Conservation (phyloP, 192 early-diverging fungal genomes). For the Blastocladiella britannica region DNA sequence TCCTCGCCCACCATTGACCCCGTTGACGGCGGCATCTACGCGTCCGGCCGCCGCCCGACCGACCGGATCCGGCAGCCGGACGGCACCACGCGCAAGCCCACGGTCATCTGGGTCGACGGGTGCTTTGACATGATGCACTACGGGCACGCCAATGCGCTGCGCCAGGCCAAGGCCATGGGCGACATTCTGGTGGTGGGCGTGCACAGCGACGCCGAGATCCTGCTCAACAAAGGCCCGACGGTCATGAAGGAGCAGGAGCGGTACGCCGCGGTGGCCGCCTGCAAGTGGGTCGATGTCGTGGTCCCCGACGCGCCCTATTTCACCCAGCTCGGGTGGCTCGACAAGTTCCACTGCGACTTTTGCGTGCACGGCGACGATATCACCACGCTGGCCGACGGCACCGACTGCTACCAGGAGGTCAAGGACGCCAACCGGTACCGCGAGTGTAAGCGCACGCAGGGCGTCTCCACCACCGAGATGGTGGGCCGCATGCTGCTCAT, state of each 20-base stretch:
- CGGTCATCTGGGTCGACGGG: constrained; percentile 63
- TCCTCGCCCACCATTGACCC: neutral
- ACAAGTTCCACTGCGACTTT: constrained; percentile 75
- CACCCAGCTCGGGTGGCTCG: constrained; percentile 66
- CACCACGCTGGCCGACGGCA: constrained; percentile 85
- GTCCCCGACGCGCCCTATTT: constrained; percentile 82
- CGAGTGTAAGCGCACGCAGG: constrained; percentile 89
- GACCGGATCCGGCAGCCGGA: neutral
- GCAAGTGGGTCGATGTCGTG: constrained; percentile 91
- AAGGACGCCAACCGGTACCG: constrained; percentile 87
- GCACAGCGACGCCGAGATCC: constrained; percentile 82
- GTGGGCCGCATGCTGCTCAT: constrained; percentile 88
- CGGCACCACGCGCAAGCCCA: neutral
- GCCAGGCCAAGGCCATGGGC: constrained; percentile 89
- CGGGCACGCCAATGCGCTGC: constrained; percentile 87
- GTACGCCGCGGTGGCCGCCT: constrained; percentile 82
- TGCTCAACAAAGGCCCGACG: constrained; percentile 84
- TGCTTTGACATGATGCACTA: constrained; percentile 97
- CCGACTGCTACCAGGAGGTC: constrained; percentile 87
- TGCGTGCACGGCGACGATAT: constrained; percentile 96
- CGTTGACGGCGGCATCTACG: neutral
- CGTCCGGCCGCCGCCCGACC: neutral
- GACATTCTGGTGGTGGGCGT: constrained; percentile 89
- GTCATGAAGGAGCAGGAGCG: constrained; percentile 92
- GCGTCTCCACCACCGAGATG: constrained; percentile 90